These are phyloP conservation scores for Paraphoma sp. DNA, from an alignment of 2,329 filamentous ascomycete genomes.

Conservation along the genomic window DNA sequence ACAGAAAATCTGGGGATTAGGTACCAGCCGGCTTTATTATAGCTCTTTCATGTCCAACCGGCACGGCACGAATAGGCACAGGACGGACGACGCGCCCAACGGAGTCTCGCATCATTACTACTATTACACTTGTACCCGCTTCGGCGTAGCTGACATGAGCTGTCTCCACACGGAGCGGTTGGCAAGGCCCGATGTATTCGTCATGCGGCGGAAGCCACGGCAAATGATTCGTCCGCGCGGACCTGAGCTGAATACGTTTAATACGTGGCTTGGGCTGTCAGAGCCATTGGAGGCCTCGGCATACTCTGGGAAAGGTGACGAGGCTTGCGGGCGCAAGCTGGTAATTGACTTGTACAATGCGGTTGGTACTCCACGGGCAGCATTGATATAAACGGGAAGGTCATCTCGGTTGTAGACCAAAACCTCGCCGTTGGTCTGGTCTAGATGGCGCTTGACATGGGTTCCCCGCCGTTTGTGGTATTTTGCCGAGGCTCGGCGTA, in stretches of 20 bases:
- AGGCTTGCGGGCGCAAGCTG: neutral
- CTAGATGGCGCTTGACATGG: neutral
- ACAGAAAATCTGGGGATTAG: neutral
- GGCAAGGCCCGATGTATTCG: neutral
- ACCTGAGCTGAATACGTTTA: slow-evolving; percentile 2
- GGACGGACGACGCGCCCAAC: neutral
- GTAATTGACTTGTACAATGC: slow-evolving; percentile 2
- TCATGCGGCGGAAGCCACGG: slow-evolving; percentile 9
- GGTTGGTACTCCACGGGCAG: neutral
- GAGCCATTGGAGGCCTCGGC: neutral
- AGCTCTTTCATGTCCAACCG: slow-evolving; percentile 3
- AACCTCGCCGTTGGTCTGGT: neutral
- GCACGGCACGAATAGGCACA: slow-evolving; percentile 1
- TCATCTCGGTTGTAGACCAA: slow-evolving; percentile 8
- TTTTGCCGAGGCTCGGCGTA: neutral
- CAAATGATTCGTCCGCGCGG: slow-evolving; percentile 11
- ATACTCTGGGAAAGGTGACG: neutral
- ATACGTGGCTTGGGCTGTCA: slow-evolving; percentile 8
- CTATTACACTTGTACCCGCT: neutral
- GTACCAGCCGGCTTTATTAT: neutral
- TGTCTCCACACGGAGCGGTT: neutral
- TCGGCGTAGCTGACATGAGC: neutral
- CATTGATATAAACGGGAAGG: slow-evolving; percentile 1
- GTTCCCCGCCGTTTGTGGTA: neutral
- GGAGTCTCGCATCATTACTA: slow-evolving; percentile 1